These are phyloP conservation scores for Mucor irregularis DNA, from an alignment of 371 early-diverging fungal species.

Conservation along the genomic window DNA sequence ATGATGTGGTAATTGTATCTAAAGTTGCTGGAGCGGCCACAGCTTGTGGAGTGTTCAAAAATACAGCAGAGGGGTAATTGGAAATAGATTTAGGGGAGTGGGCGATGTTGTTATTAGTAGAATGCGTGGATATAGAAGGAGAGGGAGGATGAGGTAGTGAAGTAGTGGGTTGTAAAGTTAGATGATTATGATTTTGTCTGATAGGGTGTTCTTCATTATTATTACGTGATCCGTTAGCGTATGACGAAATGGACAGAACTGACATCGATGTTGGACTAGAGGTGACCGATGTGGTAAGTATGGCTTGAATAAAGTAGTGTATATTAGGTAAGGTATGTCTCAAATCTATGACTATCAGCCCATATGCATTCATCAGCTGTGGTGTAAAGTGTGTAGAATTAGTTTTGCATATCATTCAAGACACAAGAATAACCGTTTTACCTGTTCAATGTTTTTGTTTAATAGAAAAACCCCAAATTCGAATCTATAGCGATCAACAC, in stretches of 20 bases:
- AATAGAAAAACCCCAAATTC: conserved; percentile 85
- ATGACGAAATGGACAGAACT: conserved; percentile 50
- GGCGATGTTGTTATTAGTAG: conserved; percentile 10
- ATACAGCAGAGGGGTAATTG: conserved; percentile 23
- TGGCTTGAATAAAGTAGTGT: conserved; percentile 62
- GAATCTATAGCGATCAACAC: conserved; percentile 71
- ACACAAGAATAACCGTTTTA: conserved; percentile 29
- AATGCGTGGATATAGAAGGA: conserved; percentile 21
- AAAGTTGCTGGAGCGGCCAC: conserved; percentile 38
- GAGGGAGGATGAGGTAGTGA: conserved; percentile 14
- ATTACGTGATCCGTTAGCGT: conserved; percentile 25
- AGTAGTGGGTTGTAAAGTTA: conserved; percentile 22
- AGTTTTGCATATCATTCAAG: too few species aligned
- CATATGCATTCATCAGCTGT: conserved; percentile 76
- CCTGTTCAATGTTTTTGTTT: conserved; percentile 88
- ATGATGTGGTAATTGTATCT: conserved; percentile 42
- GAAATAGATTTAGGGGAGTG: conserved; percentile 26
- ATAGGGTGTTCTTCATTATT: conserved; percentile 6
- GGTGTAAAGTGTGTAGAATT: not conserved
- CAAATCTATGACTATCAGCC: conserved; percentile 71
- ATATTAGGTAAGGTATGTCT: conserved; percentile 81
- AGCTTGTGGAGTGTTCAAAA: conserved; percentile 34
- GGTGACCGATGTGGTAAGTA: conserved; percentile 55
- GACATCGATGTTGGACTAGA: conserved; percentile 47
- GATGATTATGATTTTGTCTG: conserved; percentile 15